These are phyloP conservation scores for Corrigiola litoralis DNA, from an alignment of 179 eudicot genomes.

Conservation along the genomic window DNA sequence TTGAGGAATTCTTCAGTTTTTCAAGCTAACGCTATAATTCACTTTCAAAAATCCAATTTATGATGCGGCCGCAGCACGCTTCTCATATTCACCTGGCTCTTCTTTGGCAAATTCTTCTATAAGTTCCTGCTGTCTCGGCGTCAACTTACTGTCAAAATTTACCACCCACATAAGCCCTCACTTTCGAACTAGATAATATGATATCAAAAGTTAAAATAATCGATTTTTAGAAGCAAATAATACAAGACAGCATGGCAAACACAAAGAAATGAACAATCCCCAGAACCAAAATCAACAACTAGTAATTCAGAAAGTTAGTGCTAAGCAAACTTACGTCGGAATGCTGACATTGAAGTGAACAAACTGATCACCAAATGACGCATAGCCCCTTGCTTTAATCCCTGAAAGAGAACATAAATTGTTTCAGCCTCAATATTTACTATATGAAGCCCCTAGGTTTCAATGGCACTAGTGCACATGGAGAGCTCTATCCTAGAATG, in stretches of 20 bases:
- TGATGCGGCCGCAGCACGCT: slow-evolving; percentile 67
- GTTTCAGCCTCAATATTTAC: background rate
- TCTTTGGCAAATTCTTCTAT: slow-evolving; percentile 86
- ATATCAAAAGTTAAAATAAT: no score
- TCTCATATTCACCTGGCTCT: slow-evolving; percentile 60
- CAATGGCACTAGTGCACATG: no score
- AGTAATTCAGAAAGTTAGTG: no score
- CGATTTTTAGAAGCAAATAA: background rate
- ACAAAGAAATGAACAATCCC: no score
- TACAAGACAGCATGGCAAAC: background rate
- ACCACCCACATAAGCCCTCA: no score
- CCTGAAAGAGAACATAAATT: slow-evolving; percentile 42
- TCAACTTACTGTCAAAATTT: slow-evolving; percentile 51
- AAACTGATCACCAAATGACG: slow-evolving; percentile 72
- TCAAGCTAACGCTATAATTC: no score
- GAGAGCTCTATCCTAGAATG: no score
- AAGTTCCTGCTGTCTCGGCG: slow-evolving; percentile 75
- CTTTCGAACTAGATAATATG: no score
- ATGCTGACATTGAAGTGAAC: slow-evolving; percentile 95
- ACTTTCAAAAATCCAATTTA: no score
- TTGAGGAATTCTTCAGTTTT: no score
- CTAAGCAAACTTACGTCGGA: slow-evolving; percentile 66
- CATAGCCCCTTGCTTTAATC: slow-evolving; percentile 65
- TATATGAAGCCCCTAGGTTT: no score
- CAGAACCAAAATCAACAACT: background rate